phyloP scores from a whole-genome alignment of 306 rosid species.

The Acacia melanoxylon region DNA sequence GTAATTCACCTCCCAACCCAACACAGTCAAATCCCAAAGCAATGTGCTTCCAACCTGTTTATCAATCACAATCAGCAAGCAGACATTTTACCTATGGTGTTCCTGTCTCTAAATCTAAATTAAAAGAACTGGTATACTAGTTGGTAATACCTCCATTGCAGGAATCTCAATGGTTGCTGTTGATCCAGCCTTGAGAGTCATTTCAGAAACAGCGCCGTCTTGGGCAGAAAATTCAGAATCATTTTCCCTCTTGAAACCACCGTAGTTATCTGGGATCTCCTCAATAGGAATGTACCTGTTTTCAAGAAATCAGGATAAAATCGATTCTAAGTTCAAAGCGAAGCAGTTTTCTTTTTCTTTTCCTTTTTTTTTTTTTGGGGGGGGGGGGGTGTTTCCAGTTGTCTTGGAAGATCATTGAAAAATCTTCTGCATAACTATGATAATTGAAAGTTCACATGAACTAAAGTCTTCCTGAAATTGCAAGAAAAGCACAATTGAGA shows the following conservation, averaged over 20 bases:
- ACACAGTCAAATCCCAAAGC: slow-evolving; percentile 50
- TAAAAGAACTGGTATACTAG: background rate
- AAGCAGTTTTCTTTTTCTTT: background rate
- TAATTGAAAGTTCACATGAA: background rate
- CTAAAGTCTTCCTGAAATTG: background rate
- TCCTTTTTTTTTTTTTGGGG: background rate
- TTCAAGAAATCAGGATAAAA: background rate
- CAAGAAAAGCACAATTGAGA: background rate
- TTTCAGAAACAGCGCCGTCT: slow-evolving; percentile 41
- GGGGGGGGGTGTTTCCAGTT: too few relatives aligned
- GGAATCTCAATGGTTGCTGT: slow-evolving; percentile 52
- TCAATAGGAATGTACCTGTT: slow-evolving; percentile 53
- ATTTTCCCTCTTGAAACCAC: slow-evolving; percentile 56
- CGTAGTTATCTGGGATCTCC: slow-evolving; percentile 48
- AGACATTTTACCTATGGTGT: background rate
- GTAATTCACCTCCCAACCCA: slow-evolving; percentile 64
- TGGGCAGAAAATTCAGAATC: slow-evolving; percentile 41
- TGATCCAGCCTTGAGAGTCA: slow-evolving; percentile 49
- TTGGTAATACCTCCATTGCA: slow-evolving; percentile 42
- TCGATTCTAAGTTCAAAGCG: background rate
- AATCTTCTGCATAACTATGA: background rate
- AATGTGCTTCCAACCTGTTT: slow-evolving; percentile 43
- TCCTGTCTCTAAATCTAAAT: background rate
- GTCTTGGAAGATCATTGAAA: background rate
- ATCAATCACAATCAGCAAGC: background rate